Base-by-base conservation (phyloP, 176 grass and related monocot species). In the Miscanthus lutarioriparius region DNA sequence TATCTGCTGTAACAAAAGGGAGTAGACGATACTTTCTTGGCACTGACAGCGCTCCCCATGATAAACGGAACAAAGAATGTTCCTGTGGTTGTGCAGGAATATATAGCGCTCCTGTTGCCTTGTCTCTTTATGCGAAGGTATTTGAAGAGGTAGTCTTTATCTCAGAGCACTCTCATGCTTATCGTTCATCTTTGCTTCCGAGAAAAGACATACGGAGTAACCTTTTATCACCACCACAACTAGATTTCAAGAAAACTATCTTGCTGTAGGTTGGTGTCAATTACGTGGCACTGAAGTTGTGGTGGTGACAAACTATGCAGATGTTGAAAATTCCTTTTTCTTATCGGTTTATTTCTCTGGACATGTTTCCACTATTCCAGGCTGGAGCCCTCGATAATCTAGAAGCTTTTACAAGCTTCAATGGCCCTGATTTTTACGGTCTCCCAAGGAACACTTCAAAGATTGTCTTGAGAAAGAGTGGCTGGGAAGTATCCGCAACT, bases 361-460 rank as follows among this genome's bases (percentile, higher is more conserved):
- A 63, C n/a, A 80, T 56, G 20, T 39, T 82, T 87, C 23, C 53
- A 79, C 16, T 69, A 25, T 72, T 77, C 67, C 83, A 95, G 92
- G 96, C 82, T 20, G 92, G 91, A 17, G 87, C 93, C 26, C 89
- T 95, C 17, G 87, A 98, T 84, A 93, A 98, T 38, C 77, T 98
- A 20, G 91, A 98, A 84, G 89, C 87, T 8, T 98, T 98, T 81
- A 90, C 93, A 78, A 95, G 96, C 80, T 95, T 98, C 82, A 93
- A 98, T 8, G 96, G 93, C 51, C 91, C 96, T 58, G 93, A 98
- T 83, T 95, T 98, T 78, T 95, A 98, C 56, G 93, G 96, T 16
- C 96, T 95, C 44, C 91, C 89, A 45, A 95, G 89, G 53, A 98
- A 95, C 73, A 88, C 72, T n/a, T 88, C 85, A 19, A 92, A 90